Base-by-base conservation (phyloP, 768 basidiomycete species). In the Tulasnella sp. region DNA sequence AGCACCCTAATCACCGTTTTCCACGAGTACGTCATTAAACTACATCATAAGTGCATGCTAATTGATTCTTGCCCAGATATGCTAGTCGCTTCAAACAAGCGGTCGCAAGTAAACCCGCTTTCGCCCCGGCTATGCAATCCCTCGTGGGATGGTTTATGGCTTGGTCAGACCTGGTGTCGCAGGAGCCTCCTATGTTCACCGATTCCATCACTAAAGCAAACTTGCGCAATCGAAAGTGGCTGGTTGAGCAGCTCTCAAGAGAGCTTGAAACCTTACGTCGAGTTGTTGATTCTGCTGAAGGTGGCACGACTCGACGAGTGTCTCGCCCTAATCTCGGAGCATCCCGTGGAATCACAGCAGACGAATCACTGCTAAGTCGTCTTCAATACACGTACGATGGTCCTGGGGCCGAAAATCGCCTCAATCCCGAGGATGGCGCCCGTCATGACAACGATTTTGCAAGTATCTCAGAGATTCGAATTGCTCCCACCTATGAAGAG, bases 401-500 rank as follows among this genome's bases (percentile, higher is more conserved):
- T 3, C 80, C 81, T 0, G 81, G 80, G 7, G n/a, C n/a, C n/a
- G n/a, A n/a, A n/a, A n/a, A n/a, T n/a, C n/a, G n/a, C n/a, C 59
- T 58, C 0, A 62, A 73, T 1, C 72, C 74, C 9, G 25, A 46
- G 1, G 70, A 66, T 0, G 79, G 79, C 0, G 69, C 72, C 0
- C 72, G 83, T 1, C 83, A 86, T 53, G 76, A 86, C 59, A 86
- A 85, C 49, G 83, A 84, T 57, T 67, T 63, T 39, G 60, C 63
- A 22, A 70, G 77, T 32, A 78, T 85, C 8, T 22, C 58, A 1
- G 65, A 75, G 2, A 81, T 87, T 37, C 67, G 75, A 15, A 72
- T 84, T 41, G 75, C 78, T 0, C 85, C 85, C 0, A 86, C 85
- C 0, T 71, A 81, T 37, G 63, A 70, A 5, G 85, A 88, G 58